Evolutionary conservation across 148 eudicot species (phyloP).

Genomic region (Tetragonia tetragonoides): DNA sequence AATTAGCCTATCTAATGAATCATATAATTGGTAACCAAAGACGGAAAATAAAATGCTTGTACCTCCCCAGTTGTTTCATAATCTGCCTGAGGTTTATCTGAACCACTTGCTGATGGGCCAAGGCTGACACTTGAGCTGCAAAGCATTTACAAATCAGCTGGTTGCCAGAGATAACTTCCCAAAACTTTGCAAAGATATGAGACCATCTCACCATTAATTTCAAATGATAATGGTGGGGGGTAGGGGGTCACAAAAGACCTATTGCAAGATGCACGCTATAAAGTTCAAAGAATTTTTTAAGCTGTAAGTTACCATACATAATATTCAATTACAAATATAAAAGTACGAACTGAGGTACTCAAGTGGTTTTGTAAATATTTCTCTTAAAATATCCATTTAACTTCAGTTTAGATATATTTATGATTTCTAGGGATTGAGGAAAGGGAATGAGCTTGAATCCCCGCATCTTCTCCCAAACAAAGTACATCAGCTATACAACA

Average conservation of each 20-base stretch:
- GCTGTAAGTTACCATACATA: background rate
- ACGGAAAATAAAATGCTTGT: conserved; percentile 10
- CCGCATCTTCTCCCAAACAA: too few species aligned
- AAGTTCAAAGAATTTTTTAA: background rate
- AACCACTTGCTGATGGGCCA: conserved; percentile 45
- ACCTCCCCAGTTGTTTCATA: conserved; percentile 88
- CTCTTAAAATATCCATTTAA: background rate
- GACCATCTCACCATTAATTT: background rate
- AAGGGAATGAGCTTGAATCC: too few species aligned
- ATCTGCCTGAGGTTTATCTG: conserved; percentile 37
- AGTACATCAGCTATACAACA: background rate
- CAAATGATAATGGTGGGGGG: background rate
- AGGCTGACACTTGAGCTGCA: conserved; percentile 39
- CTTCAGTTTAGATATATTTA: too few species aligned
- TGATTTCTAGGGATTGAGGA: too few species aligned
- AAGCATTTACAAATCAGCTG: conserved; percentile 20
- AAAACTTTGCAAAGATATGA: background rate
- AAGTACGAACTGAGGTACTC: background rate
- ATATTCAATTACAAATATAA: background rate
- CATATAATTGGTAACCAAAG: conserved; percentile 9
- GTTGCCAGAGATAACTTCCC: conserved; percentile 6
- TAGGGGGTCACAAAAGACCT: too few species aligned
- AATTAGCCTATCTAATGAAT: background rate
- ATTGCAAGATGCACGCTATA: background rate
- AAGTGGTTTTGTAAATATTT: background rate